Base-by-base conservation (phyloP, 2,329 filamentous ascomycete species). In the Metarhizium album region DNA sequence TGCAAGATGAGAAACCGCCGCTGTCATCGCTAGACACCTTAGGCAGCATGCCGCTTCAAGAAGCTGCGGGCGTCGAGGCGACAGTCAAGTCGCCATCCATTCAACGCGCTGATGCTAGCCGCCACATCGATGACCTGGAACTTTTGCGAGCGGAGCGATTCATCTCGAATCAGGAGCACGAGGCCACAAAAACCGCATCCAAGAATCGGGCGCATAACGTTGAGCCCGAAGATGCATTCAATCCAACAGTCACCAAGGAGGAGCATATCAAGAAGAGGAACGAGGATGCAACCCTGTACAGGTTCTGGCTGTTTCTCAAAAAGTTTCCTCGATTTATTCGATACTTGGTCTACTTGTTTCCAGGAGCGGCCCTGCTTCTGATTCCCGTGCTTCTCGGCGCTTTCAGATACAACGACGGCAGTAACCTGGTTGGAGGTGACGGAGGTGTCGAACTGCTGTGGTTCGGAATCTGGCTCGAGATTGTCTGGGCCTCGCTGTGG, bases 391-490 rank as follows among this genome's bases (percentile, higher is more conserved):
- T 78, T 6, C 61, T 74, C 38, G 74, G 71, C 23, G 60, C 62
- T 14, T 67, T 68, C 29, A 70, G 62, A n/a, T 64, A 70, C 24
- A 58, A 67, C n/a, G 52, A 67, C 2, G 56, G 64, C 4, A 61
- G 63, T n/a, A 62, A 67, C 13, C 63, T 84, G 2, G 80, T 78
- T 13, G 77, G 76, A 6, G 76, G 76, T 2, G 78, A 85, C 2
- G 89, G 89, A 1, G 88, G 85, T 20, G 89, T 95, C 0, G 63
- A 81, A 55, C 71, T 96, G 43, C 72, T 89, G 53, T 97, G 91
- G 91, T 96, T 97, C 62, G 87, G 87, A 29, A 89, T 96, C 55
- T 97, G 91, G 91, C 76, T 96, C 18, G 87, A 95, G 66, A 88
- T 95, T 42, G 77, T 96, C 24, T 97, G 91, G 91, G 75, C 91